phyloP scores from a whole-genome alignment of 192 early-diverging fungal species.

The Backusella morwellensis region DNA sequence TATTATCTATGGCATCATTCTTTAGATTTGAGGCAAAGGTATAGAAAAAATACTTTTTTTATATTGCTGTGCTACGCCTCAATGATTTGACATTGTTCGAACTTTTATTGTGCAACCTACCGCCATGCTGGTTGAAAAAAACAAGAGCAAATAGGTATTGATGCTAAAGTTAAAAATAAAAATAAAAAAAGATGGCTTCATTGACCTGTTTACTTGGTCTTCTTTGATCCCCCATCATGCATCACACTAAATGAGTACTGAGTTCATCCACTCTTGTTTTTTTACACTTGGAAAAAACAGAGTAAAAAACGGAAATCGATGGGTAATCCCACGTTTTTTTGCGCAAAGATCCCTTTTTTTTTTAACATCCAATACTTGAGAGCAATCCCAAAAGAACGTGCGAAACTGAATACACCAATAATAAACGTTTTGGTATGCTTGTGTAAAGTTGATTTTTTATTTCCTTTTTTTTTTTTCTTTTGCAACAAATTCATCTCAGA shows the following conservation, averaged over 20 bases:
- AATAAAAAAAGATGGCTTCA: neutral
- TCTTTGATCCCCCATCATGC: neutral
- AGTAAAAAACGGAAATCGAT: neutral
- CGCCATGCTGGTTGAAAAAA: too few relatives aligned
- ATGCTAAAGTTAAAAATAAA: neutral
- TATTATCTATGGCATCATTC: too few relatives aligned
- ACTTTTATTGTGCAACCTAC: too few relatives aligned
- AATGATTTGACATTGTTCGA: too few relatives aligned
- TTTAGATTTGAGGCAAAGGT: neutral
- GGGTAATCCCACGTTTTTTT: neutral
- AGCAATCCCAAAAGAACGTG: neutral
- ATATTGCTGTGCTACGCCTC: too few relatives aligned
- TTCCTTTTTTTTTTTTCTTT: neutral
- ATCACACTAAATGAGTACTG: too few relatives aligned
- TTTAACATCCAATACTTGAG: neutral
- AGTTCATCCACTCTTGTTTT: neutral
- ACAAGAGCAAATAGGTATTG: neutral
- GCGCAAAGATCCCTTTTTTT: neutral
- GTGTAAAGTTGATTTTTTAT: neutral
- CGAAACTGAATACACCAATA: neutral
- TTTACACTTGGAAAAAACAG: neutral
- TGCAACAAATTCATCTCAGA: neutral
- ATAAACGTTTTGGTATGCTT: neutral
- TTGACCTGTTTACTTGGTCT: neutral
- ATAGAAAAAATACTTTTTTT: neutral